A percentile compares a stretch with the other conserved stretches of the same genome.
Evolutionary conservation across 2,329 filamentous ascomycete genomes (phyloP).

Genomic region (Fonsecaea erecta): DNA sequence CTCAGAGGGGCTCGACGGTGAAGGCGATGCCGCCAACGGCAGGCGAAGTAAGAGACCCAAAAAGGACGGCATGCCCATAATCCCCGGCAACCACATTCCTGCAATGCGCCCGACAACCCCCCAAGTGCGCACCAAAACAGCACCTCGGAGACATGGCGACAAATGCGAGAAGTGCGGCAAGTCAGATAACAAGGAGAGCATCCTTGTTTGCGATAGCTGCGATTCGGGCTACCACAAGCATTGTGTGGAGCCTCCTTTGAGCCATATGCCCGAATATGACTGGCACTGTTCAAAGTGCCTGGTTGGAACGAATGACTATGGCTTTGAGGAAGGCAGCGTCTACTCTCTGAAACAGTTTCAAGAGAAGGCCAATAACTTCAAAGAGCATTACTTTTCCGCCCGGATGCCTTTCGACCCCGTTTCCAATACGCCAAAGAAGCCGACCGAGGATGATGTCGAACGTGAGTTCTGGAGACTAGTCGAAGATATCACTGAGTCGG

Average conservation of each 20-base stretch:
- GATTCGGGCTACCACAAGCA: conserved; percentile 84
- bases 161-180: conserved; percentile 87
- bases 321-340: conserved; percentile 93
- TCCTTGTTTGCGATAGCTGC: conserved; percentile 88
- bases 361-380: conserved; percentile 93
- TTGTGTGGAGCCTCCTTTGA: conserved; percentile 86
- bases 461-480: conserved; percentile 96
- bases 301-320: conserved; percentile 94
- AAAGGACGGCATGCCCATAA: conserved; percentile 75
- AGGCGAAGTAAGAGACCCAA: conserved; percentile 91
- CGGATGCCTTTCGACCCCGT: conserved; percentile 88
- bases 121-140: conserved; percentile 61
- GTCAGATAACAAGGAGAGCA: conserved; percentile 70
- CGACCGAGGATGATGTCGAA: conserved; percentile 95
- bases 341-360: conserved; percentile 97
- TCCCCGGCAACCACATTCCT: conserved; percentile 94
- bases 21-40: conserved; percentile 67
- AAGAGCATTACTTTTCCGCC: conserved; percentile 87
- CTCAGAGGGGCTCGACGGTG: conserved; percentile 52
- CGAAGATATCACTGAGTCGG: conserved; percentile 89
- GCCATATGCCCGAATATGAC: conserved; percentile 76
- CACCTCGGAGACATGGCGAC: conserved; percentile 63
- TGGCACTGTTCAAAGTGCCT: conserved; percentile 97
- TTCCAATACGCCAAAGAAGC: conserved; percentile 76
- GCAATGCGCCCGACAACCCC: conserved; percentile 79